phyloP scores from a whole-genome alignment of 1,139 yeast genomes.

The Debaryomyces fabryi region DNA sequence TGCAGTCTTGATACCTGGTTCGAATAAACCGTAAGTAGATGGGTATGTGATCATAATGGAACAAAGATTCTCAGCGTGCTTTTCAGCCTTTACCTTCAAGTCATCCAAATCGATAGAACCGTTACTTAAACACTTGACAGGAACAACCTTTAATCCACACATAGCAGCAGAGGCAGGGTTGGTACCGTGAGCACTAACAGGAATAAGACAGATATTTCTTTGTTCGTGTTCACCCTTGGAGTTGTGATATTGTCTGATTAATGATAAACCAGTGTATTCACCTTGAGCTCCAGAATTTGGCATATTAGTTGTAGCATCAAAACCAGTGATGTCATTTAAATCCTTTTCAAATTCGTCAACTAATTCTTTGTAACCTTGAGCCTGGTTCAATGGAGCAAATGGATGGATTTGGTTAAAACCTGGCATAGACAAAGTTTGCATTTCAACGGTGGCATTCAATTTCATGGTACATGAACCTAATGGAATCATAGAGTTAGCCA shows the following conservation, averaged over 20 bases:
- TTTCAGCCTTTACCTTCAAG: slow-evolving; percentile 69
- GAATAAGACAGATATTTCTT: slow-evolving; percentile 89
- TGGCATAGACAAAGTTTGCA: slow-evolving; percentile 94
- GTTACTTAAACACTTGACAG: slow-evolving; percentile 81
- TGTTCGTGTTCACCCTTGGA: slow-evolving; percentile 65
- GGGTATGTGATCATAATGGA: slow-evolving; percentile 97
- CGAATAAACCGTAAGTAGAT: slow-evolving; percentile 94
- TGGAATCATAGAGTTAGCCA: slow-evolving; percentile 96
- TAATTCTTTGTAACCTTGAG: slow-evolving; percentile 77
- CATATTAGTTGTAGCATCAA: slow-evolving; percentile 87
- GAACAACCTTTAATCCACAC: slow-evolving; percentile 92
- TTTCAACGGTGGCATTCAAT: slow-evolving; percentile 90
- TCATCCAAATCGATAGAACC: slow-evolving; percentile 88
- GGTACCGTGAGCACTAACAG: slow-evolving; percentile 97
- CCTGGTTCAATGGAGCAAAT: slow-evolving; percentile 87
- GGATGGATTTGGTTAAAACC: slow-evolving; percentile 90
- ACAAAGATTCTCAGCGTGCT: slow-evolving; percentile 72
- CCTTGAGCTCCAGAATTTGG: slow-evolving; percentile 99
- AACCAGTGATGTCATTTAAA: slow-evolving; percentile 92
- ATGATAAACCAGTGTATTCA: slow-evolving; percentile 91
- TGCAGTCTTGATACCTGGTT: slow-evolving; percentile 85
- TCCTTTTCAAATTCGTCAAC: slow-evolving; percentile 79
- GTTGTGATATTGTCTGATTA: slow-evolving; percentile 77
- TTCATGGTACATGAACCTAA: slow-evolving; percentile 98
- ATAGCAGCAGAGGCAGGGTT: slow-evolving; percentile 98